phyloP scores from a whole-genome alignment of 495 filamentous ascomycete genomes.

The Acidiella bohemica region DNA sequence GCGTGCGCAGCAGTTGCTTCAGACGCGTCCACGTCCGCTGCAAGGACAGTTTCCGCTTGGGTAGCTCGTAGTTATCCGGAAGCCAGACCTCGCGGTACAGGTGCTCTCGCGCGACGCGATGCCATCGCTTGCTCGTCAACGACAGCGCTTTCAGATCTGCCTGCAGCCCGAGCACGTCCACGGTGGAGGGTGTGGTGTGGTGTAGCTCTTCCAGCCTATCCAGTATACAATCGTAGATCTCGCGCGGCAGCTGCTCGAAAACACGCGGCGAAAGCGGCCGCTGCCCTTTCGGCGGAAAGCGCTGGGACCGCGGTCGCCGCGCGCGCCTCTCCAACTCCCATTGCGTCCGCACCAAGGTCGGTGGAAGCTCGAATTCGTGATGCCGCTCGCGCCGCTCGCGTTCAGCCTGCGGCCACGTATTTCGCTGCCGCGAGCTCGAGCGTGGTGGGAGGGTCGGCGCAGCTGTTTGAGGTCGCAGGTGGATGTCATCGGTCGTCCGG shows the following conservation, averaged over 20 bases:
- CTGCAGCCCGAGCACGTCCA: slow-evolving; percentile 66
- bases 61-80: slow-evolving; percentile 47
- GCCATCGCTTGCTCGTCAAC: slow-evolving; percentile 52
- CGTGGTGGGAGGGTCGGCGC: background rate
- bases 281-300: slow-evolving; percentile 5
- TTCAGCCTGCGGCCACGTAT: slow-evolving; percentile 6
- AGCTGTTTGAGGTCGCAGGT: slow-evolving; percentile 1
- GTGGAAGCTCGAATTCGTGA: slow-evolving; percentile 13
- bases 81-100: slow-evolving; percentile 62
- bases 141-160: slow-evolving; percentile 57
- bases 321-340: slow-evolving; percentile 25
- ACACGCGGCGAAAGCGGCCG: slow-evolving; percentile 10
- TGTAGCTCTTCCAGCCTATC: slow-evolving; percentile 39
- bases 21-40: slow-evolving; percentile 53
- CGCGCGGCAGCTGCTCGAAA: slow-evolving; percentile 41
- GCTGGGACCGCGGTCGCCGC: slow-evolving; percentile 4
- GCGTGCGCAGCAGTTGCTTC: slow-evolving; percentile 60
- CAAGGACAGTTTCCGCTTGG: slow-evolving; percentile 52
- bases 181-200: slow-evolving; percentile 27
- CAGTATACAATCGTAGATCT: slow-evolving; percentile 44
- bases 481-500: slow-evolving; percentile 10
- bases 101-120: slow-evolving; percentile 40
- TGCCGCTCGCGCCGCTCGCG: background rate
- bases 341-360: slow-evolving; percentile 24
- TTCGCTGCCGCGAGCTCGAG: slow-evolving; percentile 3